phyloP scores from a whole-genome alignment of 2,329 filamentous ascomycete genomes.

The Coleophoma eucalyptorum region DNA sequence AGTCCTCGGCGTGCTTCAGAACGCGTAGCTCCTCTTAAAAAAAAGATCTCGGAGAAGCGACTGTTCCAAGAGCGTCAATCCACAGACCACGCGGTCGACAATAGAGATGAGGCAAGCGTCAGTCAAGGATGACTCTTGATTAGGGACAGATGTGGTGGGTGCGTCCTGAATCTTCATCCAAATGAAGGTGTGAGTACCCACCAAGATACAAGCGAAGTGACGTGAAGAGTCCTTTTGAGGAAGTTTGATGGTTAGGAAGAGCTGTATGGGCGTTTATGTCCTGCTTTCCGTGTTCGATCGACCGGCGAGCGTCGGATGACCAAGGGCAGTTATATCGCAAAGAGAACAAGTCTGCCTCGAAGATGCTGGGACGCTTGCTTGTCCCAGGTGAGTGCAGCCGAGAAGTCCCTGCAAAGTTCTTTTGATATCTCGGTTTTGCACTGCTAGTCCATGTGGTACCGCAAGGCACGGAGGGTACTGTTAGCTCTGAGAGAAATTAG shows the following conservation, averaged over 20 bases:
- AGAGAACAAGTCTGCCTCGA: slow-evolving; percentile 20
- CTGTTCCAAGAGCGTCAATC: slow-evolving; percentile 13
- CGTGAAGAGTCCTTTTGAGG: slow-evolving; percentile 22
- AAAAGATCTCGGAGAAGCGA: not conserved
- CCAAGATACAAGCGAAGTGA: slow-evolving; percentile 19
- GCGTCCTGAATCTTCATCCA: slow-evolving; percentile 18
- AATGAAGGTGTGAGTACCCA: slow-evolving; percentile 26
- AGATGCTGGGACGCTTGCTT: slow-evolving; percentile 23
- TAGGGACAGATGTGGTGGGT: slow-evolving; percentile 19
- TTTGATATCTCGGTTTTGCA: not conserved
- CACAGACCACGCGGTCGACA: slow-evolving; percentile 18
- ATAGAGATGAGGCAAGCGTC: slow-evolving; percentile 16
- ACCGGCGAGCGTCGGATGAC: slow-evolving; percentile 23
- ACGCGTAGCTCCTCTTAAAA: slow-evolving; percentile 20
- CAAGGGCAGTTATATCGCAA: slow-evolving; percentile 15
- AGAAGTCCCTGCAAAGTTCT: slow-evolving; percentile 20
- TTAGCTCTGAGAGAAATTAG: slow-evolving; percentile 17
- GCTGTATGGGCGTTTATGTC: slow-evolving; percentile 18
- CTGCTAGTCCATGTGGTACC: no score
- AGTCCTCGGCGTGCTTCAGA: slow-evolving; percentile 24
- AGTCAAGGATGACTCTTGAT: slow-evolving; percentile 19
- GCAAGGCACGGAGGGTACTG: no score
- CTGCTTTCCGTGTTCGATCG: slow-evolving; percentile 26
- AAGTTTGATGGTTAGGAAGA: slow-evolving; percentile 14
- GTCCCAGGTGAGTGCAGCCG: slow-evolving; percentile 24